Conservation (phyloP, 768 basidiomycete species). For the Pleurotus pulmonarius region DNA sequence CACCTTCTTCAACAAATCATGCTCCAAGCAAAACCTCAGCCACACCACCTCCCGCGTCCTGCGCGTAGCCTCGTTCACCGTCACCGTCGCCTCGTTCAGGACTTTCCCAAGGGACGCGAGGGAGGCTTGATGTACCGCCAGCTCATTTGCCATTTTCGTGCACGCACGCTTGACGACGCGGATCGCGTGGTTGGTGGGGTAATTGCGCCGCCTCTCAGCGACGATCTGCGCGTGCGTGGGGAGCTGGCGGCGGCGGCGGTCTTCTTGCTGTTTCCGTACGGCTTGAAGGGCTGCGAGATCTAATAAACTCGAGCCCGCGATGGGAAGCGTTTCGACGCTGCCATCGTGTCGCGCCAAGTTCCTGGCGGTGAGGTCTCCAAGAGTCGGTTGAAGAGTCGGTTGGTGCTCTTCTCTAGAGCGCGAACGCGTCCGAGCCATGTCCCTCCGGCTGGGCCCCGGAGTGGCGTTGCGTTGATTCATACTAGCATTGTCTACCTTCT, state of each 20-base stretch:
- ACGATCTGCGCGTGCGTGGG: neutral
- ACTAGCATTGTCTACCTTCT: too few relatives aligned
- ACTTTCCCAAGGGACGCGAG: conserved; percentile 15
- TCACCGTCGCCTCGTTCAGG: conserved; percentile 9
- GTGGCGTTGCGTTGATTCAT: too few relatives aligned
- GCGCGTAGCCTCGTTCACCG: conserved; percentile 3
- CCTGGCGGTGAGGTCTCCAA: neutral
- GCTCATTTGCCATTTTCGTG: conserved; percentile 12
- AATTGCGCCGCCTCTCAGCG: too few relatives aligned
- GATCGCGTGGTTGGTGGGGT: conserved; percentile 15
- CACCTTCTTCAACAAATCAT: conserved; percentile 14
- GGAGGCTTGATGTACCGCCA: conserved; percentile 11
- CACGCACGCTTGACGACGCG: conserved; percentile 15
- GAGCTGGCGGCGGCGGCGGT: neutral
- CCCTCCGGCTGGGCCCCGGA: too few relatives aligned
- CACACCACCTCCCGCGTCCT: conserved; percentile 14
- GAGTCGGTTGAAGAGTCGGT: too few relatives aligned
- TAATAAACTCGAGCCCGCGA: too few relatives aligned
- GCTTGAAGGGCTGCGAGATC: neutral
- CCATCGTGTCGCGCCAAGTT: neutral
- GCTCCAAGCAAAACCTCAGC: conserved; percentile 14
- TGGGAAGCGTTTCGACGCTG: too few relatives aligned
- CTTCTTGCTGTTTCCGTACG: neutral
- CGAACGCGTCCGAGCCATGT: too few relatives aligned
- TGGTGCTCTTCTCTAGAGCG: neutral